Base-by-base conservation (phyloP, 2,329 filamentous ascomycete genomes). In the Colletotrichum sp. region DNA sequence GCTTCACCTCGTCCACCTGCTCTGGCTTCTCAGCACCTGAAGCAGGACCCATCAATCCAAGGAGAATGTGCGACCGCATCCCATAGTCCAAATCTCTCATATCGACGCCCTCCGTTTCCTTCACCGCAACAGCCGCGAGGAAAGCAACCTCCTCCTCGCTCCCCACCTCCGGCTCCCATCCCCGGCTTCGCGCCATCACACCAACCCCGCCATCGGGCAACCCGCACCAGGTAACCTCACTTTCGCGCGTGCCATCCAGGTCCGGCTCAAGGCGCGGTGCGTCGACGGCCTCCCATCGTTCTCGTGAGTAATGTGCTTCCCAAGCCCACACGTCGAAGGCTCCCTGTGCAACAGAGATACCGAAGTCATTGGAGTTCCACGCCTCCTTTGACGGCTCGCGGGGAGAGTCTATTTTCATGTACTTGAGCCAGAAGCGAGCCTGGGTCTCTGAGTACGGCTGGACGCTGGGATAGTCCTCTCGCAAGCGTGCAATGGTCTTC, bases 141-240 rank as follows among this genome's bases (percentile, higher is more conserved):
- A 79, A 79, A n/a, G 68, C 67, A 32, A 77, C 30, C 68, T 78
- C 77, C 70, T 79, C 77, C 32, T 75, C 77, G 69, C 77, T 79
- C 22, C 75, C 77, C 5, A 79, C n/a, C 48, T 78, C 75, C 6
- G 67, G 71, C 55, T 75, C 71, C 75, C 75, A 79, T 15, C 78
- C 75, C 48, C 75, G 60, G 16, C 6, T 6, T 30, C 59, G 71
- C 57, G 68, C 55, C 57, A 36, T 12, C 16, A 5, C 22, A 16
- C 63, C 55, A 24, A 65, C 44, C 5, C 68, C 64, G 12, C 68
- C 75, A 63, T 75, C 77, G 6, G 75, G 75, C 75, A 64, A 66
- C 15, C 65, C 75, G 26, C 76, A 78, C 60, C 32, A 72, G 10
- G 39, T n/a, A 7, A 78, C 30, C 62, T 75, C 71, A 24, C 67